Base-by-base conservation (phyloP, 2,329 filamentous ascomycete species). In the Trichoderma koningii region DNA sequence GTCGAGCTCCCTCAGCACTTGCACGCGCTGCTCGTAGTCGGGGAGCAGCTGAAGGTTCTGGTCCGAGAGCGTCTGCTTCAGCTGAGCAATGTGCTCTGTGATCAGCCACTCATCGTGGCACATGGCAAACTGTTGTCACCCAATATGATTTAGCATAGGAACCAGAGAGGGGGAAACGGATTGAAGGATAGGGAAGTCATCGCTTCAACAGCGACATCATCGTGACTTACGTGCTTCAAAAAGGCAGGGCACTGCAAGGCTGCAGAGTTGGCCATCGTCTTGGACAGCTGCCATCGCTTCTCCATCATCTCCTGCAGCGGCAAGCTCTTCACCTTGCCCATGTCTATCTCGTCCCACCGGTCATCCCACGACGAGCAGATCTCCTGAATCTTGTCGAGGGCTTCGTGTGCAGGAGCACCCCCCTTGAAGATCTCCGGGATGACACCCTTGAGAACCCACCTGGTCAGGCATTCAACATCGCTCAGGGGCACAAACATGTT, bases 41-140 rank as follows among this genome's bases (percentile, higher is more conserved):
- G 95, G 95, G 10, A 99, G 85, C 5, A 99, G 85, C 73, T 97
- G 93, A 2, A 99, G 86, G 73, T 98, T 98, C 75, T 98, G 94
- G 75, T 98, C 93, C 1, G 95, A 97, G 79, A 98, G 92, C 30
- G 94, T 83, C 73, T 92, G 89, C 67, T 93, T 92, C 66, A 99
- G 83, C 67, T 93, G 88, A 15, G 88, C 86, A 71, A 99, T 97
- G 71, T 96, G 93, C 75, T 97, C 93, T 75, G 95, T 92, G 76
- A 99, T 92, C 53, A 96, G 84, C 93, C 94, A 98, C 77, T 97
- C 91, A 73, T 97, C 92, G 73, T 99, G 93, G 73, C 93, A 91
- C 91, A 97, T 96, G 68, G 93, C 90, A 74, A 95, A 97, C 90
- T 94, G 61, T 85, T 34, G 30, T 9, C 21, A 19, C 3, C 21